Conservation (phyloP, 495 filamentous ascomycete species). For the Annulohypoxylon bovei region DNA sequence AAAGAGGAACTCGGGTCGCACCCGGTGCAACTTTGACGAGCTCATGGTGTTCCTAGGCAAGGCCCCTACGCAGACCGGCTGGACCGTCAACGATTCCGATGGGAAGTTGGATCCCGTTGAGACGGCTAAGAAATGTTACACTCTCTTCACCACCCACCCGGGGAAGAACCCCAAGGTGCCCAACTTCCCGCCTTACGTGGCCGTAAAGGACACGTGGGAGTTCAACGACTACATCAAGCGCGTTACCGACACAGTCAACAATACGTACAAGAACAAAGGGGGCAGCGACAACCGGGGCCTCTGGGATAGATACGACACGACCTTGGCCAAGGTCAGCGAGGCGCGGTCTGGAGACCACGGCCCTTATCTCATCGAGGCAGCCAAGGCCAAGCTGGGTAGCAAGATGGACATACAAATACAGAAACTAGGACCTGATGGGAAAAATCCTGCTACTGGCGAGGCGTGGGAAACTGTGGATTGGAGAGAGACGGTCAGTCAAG, state of each 20-base stretch:
- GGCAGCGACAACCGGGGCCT: neutral
- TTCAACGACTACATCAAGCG: constrained; percentile 1
- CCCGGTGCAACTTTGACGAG: constrained; percentile 3
- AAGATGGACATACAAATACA: neutral
- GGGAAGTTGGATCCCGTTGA: neutral
- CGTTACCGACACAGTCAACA: neutral
- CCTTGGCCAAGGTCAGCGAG: neutral
- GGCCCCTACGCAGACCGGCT: neutral
- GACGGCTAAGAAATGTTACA: neutral
- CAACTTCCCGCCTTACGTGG: neutral
- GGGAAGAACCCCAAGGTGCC: neutral
- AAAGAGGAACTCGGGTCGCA: neutral
- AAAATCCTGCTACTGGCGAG: neutral
- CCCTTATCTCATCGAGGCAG: neutral
- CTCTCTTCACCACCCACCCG: neutral
- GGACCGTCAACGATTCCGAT: neutral
- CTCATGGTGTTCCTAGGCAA: neutral
- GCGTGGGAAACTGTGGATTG: neutral
- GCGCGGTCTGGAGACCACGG: neutral
- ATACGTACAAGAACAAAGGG: neutral
- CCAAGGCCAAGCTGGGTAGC: neutral
- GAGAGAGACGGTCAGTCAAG: neutral
- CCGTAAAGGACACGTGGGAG: constrained; percentile 1
- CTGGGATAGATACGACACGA: neutral
- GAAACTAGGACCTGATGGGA: neutral